A percentile compares a stretch with the other conserved stretches of the same genome.
phyloP scores from a whole-genome alignment of 352 stramenopile genomes.

The Globisporangium solare region DNA sequence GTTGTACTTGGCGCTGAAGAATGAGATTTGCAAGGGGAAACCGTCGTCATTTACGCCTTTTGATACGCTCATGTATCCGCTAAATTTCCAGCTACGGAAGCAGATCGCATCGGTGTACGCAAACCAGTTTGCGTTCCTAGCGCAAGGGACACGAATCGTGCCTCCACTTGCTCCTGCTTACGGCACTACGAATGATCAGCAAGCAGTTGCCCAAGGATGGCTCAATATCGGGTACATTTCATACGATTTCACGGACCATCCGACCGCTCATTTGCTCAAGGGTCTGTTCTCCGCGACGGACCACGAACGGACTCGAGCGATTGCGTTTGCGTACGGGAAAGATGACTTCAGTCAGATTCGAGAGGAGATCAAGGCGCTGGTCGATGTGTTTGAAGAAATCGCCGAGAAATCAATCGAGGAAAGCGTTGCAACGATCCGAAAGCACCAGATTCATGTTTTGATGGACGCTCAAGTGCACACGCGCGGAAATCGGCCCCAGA shows the following conservation, averaged over 20 bases:
- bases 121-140: constrained; percentile 13
- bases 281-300: constrained; percentile 57
- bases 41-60: constrained; percentile 53
- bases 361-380: constrained; percentile 21
- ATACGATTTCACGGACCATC: constrained; percentile 80
- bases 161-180: background rate
- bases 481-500: constrained; percentile 38
- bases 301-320: constrained; percentile 15
- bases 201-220: background rate
- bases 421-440: constrained; percentile 28
- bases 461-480: constrained; percentile 84
- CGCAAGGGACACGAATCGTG: background rate
- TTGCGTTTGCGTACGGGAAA: constrained; percentile 58
- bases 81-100: constrained; percentile 30
- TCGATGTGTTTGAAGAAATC: constrained; percentile 59
- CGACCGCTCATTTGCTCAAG: constrained; percentile 73
- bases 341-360: constrained; percentile 53
- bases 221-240: constrained; percentile 75
- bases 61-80: constrained; percentile 52
- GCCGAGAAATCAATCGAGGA: constrained; percentile 30
- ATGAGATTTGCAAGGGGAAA: constrained; percentile 20
- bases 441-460: constrained; percentile 47
- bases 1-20: constrained; percentile 22
- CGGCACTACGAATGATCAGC: background rate
- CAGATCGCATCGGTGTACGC: constrained; percentile 33